Percentiles rank a stretch among this genome's conserved stretches.
Conservation (phyloP, 441 rosid genomes). For the Corymbia citriodora region DNA sequence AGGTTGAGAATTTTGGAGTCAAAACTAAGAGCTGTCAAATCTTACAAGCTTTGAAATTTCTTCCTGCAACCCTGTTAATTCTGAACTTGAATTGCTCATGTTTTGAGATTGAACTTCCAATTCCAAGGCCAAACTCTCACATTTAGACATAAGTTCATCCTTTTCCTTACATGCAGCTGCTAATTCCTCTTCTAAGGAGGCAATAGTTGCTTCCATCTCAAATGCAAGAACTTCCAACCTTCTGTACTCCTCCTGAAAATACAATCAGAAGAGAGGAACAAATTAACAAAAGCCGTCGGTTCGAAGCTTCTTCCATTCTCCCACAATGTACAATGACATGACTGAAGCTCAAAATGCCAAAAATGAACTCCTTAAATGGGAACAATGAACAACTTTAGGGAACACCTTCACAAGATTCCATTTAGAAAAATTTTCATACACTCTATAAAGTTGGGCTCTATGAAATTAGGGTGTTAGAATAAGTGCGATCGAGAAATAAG, state of each 20-base stretch:
- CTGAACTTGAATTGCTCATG: conserved; percentile 37
- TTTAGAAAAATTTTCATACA: background rate
- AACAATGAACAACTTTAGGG: background rate
- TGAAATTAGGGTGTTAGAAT: background rate
- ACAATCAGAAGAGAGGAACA: conserved; percentile 1
- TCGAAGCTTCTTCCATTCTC: background rate
- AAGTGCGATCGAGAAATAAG: background rate
- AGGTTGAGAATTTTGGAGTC: background rate
- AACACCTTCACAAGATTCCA: background rate
- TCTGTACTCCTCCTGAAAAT: conserved; percentile 66
- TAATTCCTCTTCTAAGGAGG: conserved; percentile 73
- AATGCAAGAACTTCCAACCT: conserved; percentile 79
- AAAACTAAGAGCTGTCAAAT: conserved; percentile 5
- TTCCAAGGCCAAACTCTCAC: conserved; percentile 48
- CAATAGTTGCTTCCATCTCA: conserved; percentile 91
- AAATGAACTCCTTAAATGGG: background rate
- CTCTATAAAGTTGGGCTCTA: background rate
- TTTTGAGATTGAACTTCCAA: conserved; percentile 43
- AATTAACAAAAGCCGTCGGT: background rate
- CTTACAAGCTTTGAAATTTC: conserved; percentile 56
- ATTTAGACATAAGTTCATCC: conserved; percentile 43
- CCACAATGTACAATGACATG: background rate
- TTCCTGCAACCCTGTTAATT: conserved; percentile 43
- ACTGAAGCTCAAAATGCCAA: background rate
- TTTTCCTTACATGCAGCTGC: conserved; percentile 50